A percentile compares a stretch with the other conserved stretches of the same genome.
Evolutionary conservation across 495 filamentous ascomycete genomes (phyloP).

Genomic region (Podospora didyma): DNA sequence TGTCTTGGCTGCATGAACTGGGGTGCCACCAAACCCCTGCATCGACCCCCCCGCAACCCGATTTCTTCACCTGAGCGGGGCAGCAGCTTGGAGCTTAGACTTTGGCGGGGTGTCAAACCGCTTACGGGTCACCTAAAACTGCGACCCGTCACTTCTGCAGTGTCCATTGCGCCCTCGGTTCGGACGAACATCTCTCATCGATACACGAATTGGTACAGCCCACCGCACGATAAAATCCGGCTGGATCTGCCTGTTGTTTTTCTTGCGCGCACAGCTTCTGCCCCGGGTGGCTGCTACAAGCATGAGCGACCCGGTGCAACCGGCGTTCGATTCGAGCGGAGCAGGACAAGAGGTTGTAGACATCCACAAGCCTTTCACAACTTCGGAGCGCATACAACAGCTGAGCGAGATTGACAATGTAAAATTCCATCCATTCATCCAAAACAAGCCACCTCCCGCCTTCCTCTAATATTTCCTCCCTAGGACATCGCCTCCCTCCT

Average conservation of each 20-base stretch:
- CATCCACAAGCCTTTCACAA: slow-evolving; percentile 48
- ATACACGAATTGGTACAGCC: too few species aligned
- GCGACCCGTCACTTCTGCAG: too few species aligned
- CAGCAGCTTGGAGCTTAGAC: too few species aligned
- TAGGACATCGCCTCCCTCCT: slow-evolving; percentile 55
- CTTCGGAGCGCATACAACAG: slow-evolving; percentile 70
- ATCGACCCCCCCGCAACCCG: neutral
- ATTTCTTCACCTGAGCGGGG: too few species aligned
- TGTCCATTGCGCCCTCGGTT: too few species aligned
- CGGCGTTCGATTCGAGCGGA: slow-evolving; percentile 1
- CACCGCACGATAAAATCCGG: too few species aligned
- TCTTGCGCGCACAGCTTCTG: too few species aligned
- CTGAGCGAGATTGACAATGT: slow-evolving; percentile 73
- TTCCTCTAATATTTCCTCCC: neutral
- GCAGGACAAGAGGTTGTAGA: slow-evolving; percentile 7
- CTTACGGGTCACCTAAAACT: too few species aligned
- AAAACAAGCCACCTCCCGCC: neutral
- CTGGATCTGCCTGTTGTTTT: too few species aligned
- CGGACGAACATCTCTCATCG: too few species aligned
- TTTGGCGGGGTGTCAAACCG: too few species aligned
- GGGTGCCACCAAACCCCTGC: neutral
- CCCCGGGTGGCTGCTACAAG: neutral
- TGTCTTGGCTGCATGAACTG: slow-evolving; percentile 8
- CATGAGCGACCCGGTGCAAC: slow-evolving; percentile 10
- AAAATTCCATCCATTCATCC: slow-evolving; percentile 1